Conservation (phyloP, 1,284 basidiomycete genomes). For the Phaffia rhodozyma region DNA sequence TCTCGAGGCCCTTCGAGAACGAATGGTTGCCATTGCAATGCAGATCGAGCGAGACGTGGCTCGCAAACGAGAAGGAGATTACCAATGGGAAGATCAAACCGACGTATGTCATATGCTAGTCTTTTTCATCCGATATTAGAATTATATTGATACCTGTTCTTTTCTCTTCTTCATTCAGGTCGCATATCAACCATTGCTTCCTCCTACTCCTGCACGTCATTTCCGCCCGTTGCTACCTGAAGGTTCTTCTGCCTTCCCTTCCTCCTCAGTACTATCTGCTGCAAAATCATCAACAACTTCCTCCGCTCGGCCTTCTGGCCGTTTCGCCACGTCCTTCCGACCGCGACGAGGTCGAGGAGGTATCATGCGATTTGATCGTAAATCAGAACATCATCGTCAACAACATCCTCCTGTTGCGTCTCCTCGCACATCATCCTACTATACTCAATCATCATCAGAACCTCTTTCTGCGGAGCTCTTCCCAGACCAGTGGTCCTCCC, state of each 20-base stretch:
- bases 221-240: slow-evolving; percentile 33
- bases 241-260: slow-evolving; percentile 24
- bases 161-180: slow-evolving; percentile 38
- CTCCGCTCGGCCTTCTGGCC: slow-evolving; percentile 22
- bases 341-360: slow-evolving; percentile 70
- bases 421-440: slow-evolving; percentile 20
- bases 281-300: slow-evolving; percentile 2
- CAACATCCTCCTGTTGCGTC: slow-evolving; percentile 18
- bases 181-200: slow-evolving; percentile 48
- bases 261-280: slow-evolving; percentile 14
- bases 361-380: slow-evolving; percentile 60
- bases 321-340: slow-evolving; percentile 41
- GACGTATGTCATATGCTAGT: slow-evolving; percentile 44
- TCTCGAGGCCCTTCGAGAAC: slow-evolving; percentile 40
- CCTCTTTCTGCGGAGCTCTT: slow-evolving; percentile 1
- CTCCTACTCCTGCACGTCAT: slow-evolving; percentile 38
- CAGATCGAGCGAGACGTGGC: slow-evolving; percentile 56
- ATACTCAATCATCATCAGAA: background rate
- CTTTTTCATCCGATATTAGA: slow-evolving; percentile 2
- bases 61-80: slow-evolving; percentile 50
- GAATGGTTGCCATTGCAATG: slow-evolving; percentile 48
- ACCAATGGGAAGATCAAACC: slow-evolving; percentile 72
- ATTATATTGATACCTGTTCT: slow-evolving; percentile 12
- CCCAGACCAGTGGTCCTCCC: slow-evolving; percentile 3
- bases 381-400: slow-evolving; percentile 26